Percentiles rank a stretch among this genome's conserved stretches.
Conservation (phyloP, 257 asterid species). For the Haberlea rhodopensis region DNA sequence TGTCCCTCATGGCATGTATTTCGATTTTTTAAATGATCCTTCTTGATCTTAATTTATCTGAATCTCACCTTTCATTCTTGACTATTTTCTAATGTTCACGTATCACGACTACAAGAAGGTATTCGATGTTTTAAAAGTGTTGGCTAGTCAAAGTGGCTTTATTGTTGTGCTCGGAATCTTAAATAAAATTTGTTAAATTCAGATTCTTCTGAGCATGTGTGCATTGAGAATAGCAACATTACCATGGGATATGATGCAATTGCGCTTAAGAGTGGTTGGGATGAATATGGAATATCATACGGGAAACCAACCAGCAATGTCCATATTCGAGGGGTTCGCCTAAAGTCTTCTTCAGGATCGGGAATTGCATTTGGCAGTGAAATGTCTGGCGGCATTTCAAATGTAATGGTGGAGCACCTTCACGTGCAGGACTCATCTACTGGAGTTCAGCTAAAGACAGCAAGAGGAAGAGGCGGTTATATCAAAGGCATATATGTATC, state of each 20-base stretch:
- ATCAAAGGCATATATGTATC: slow-evolving; percentile 47
- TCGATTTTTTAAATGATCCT: not conserved
- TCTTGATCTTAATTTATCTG: not conserved
- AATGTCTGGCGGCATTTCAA: slow-evolving; percentile 96
- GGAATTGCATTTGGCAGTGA: slow-evolving; percentile 87
- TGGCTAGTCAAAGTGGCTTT: not conserved
- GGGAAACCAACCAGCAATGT: slow-evolving; percentile 59
- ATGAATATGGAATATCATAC: slow-evolving; percentile 84
- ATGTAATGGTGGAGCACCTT: slow-evolving; percentile 52
- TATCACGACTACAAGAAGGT: not conserved
- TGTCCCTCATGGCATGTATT: not conserved
- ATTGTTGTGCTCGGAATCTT: slow-evolving; percentile 2
- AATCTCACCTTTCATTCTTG: not conserved
- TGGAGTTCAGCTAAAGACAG: slow-evolving; percentile 74
- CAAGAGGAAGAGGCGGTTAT: slow-evolving; percentile 85
- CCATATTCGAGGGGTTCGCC: slow-evolving; percentile 49
- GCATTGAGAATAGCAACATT: slow-evolving; percentile 89
- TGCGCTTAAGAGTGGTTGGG: slow-evolving; percentile 95
- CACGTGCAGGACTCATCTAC: slow-evolving; percentile 45
- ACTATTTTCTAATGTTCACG: no score
- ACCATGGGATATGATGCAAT: slow-evolving; percentile 77
- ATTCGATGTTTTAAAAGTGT: not conserved
- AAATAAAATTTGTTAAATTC: slow-evolving; percentile 27
- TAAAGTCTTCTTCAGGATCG: slow-evolving; percentile 64
- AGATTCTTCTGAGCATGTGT: slow-evolving; percentile 86